Evolutionary conservation across 352 stramenopile species (phyloP), one percentile per base, ranked within the genome.

Genomic region (Stramenopiles sp.): DNA sequence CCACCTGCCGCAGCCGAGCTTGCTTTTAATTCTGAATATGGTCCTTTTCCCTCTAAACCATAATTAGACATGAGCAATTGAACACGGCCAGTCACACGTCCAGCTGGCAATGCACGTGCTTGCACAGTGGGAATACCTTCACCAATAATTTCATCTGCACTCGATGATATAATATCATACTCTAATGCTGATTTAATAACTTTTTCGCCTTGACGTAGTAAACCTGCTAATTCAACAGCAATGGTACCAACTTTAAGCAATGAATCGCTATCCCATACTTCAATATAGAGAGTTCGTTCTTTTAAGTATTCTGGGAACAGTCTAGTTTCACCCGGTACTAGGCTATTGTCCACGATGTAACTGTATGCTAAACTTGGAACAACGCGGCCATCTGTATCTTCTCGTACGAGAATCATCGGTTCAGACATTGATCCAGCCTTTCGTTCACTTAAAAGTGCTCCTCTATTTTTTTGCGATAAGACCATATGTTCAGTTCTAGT

Each of bases 211-310:
- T 97, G 92, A 0, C 92, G 88, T 79, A 97, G 81, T 0, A 97
- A 80, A 77, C 90, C 86, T n/a, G 90, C 86, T 0, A 97, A 82
- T 30, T 91, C 90, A 31, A 97, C 83, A 0, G 85, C 83, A 32
- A 90, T 87, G 4, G 90, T 93, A 0, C 92, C 93, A 0, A 97
- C 73, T 69, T 88, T 86, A 78, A 97, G 91, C 63, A 96, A 83
- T 78, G 87, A 94, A 30, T 97, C 90, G 0, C 88, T 92, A 77
- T 97, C 92, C 92, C 92, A 97, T 0, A 97, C 88, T 73, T 97
- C 91, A 27, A 97, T 88, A 73, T 92, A 90, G 29, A 97, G 80
- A 6, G 84, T 86, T 69, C 91, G 92, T 29, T 84, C 83, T 30
- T 91, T 83, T 43, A 97, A 83, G 79, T 97, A 97, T 63, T 87